Evolutionary conservation across 768 basidiomycete species (phyloP).

Genomic region (Vishniacozyma victoriae): DNA sequence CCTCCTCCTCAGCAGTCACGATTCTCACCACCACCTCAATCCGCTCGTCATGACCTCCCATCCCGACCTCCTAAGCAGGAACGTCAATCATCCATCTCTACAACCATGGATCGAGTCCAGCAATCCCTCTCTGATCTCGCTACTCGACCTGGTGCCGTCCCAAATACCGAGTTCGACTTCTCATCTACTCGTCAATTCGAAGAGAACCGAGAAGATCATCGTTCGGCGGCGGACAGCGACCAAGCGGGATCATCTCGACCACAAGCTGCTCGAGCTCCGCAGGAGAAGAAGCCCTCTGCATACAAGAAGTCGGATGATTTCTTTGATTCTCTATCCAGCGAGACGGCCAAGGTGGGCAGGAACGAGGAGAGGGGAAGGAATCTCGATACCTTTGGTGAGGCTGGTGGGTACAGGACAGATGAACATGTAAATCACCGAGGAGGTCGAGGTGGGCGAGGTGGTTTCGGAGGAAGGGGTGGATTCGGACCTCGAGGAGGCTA

Average conservation of each 20-base stretch:
- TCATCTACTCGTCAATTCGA: constrained; percentile 25
- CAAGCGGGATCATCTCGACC: neutral
- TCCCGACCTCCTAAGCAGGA: constrained; percentile 17
- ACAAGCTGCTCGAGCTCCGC: neutral
- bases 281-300: constrained; percentile 1
- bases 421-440: neutral
- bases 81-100: constrained; percentile 25
- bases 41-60: constrained; percentile 22
- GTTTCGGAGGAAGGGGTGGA: constrained; percentile 12
- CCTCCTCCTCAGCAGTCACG: neutral
- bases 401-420: constrained; percentile 15
- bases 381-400: constrained; percentile 41
- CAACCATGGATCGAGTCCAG: constrained; percentile 37
- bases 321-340: constrained; percentile 29
- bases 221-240: constrained; percentile 2
- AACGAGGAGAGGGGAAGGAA: constrained; percentile 37
- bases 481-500: constrained; percentile 5
- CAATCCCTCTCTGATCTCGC: constrained; percentile 31
- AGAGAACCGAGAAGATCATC: constrained; percentile 14
- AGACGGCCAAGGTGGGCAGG: constrained; percentile 15
- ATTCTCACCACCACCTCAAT: constrained; percentile 5
- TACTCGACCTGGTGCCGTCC: constrained; percentile 25
- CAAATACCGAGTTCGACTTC: constrained; percentile 41
- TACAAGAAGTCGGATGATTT: constrained; percentile 38
- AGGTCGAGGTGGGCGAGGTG: constrained; percentile 2